Evolutionary conservation across 139 green algal genomes (phyloP), one percentile per base, ranked within the genome.

Genomic region (Zygnema circumcarinatum): DNA sequence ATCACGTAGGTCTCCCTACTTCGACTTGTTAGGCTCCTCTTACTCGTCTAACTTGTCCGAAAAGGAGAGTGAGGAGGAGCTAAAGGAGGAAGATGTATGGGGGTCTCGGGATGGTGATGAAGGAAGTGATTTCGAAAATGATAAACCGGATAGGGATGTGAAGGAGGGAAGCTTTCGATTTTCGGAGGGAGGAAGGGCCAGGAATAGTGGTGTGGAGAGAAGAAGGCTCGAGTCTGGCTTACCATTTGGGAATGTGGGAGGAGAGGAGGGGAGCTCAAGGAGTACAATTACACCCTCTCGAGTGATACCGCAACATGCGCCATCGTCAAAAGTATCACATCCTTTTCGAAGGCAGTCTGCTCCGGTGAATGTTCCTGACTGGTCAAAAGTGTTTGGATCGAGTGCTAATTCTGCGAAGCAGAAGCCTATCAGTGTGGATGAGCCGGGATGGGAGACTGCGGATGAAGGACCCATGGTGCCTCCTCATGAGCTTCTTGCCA

Each of bases 301-400:
- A 3, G 53, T 38, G 32, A 83, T 83, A 36, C 75, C 75, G 16
- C 69, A 78, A 22, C 3, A 22, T 7, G 69, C 11, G 11, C 35
- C 35, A n/a, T 78, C 36, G 7, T 78, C 69, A 7, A 78, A 7
- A 25, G 7, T 11, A 36, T 41, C 69, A 78, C n/a, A 39, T 33
- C 32, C n/a, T 20, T 31, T 86, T 38, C 25, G 21, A 32, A 40
- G 53, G 29, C 42, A 80, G 3, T 86, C 80, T 22, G 80, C 80
- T 40, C 80, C 80, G n/a, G 62, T 86, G 62, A 80, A 86, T 79
- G 62, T 86, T 25, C 80, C 80, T 81, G 67, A 38, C 1, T 86
- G 80, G 80, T 36, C 35, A 0, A 86, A 80, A 69, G 35, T 82
- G 2, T 33, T 53, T 2, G 74, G 74, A 2, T 33, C 38, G 16